Percentiles rank a stretch among this genome's conserved stretches.
These are phyloP conservation scores for Harringtonia aguacate DNA, from an alignment of 2,329 filamentous ascomycete species.

Conservation along the genomic window DNA sequence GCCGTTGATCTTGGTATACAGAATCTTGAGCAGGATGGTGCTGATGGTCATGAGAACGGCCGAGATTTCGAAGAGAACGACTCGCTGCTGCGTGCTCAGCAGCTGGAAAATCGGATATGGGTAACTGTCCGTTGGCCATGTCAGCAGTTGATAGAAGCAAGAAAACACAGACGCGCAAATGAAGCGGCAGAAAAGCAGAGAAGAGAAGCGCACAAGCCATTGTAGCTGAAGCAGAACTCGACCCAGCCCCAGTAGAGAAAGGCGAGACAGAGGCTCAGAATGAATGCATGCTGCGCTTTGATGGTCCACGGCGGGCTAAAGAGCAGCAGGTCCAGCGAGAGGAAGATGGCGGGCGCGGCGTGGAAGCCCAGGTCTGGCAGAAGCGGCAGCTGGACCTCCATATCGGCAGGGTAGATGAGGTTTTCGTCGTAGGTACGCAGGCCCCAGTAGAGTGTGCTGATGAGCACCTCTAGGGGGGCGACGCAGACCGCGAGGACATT, in stretches of 20 bases:
- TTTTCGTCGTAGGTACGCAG: conserved; percentile 45
- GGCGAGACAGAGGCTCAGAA: conserved; percentile 46
- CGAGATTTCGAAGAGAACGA: conserved; percentile 57
- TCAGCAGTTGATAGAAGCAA: no score
- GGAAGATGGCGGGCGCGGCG: conserved; percentile 52
- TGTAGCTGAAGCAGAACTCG: conserved; percentile 57
- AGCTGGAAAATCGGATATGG: conserved; percentile 77
- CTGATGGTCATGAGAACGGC: conserved; percentile 62
- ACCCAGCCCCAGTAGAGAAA: conserved; percentile 70
- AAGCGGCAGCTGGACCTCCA: conserved; percentile 44
- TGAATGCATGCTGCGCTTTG: conserved; percentile 45
- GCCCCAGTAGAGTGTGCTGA: conserved; percentile 64
- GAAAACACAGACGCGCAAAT: background rate
- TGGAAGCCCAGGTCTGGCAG: conserved; percentile 53
- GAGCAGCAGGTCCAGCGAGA: conserved; percentile 55
- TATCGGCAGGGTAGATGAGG: conserved; percentile 42
- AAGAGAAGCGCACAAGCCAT: conserved; percentile 45
- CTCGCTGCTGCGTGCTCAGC: conserved; percentile 53
- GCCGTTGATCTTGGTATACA: conserved; percentile 59
- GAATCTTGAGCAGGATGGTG: conserved; percentile 56
- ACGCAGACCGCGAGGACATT: conserved; percentile 56
- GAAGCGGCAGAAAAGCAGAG: background rate
- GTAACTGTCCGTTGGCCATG: no score
- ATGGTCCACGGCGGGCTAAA: conserved; percentile 66
- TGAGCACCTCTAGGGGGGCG: conserved; percentile 59